Evolutionary conservation across 106 monocot genomes (phyloP), one percentile per base, ranked within the genome.

Genomic region (Xerophyta viscosa): DNA sequence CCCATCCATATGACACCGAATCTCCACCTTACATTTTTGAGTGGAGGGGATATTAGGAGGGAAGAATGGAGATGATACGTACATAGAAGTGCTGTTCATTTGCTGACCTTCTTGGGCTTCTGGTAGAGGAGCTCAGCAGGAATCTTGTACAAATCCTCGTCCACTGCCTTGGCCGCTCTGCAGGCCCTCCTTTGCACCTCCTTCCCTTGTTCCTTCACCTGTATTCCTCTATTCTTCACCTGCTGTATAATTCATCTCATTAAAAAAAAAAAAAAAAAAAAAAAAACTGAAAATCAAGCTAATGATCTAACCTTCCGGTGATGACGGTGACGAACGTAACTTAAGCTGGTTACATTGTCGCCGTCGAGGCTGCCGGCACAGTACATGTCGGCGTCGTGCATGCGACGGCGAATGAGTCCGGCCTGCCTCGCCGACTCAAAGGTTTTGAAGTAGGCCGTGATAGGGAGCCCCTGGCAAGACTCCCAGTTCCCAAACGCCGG

Each of bases 111-210:
- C 23, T 24, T 56, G 39, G 56, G 20, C 21, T 56, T 56, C 23
- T 41, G 33, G 56, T 36, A 56, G 56, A 56, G 56, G 37, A 56
- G 56, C 21, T 56, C 56, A 20, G 37, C 37, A 9, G 56, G 56
- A 5, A 56, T 56, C 20, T 56, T 39, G 37, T 56, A 56, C 37
- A 55, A 37, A 30, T 55, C 55, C 36, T 55, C 55, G 29, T 56
- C 56, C 0, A 56, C 37, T 14, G 37, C 56, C 23, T 39, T 56
- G 37, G 56, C 31, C 6, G 31, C 9, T 12, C 56, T 37, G 39
- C 39, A 11, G 3, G 18, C 31, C 19, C 20, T 13, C 18, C 20
- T 46, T 20, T 3, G 15, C 19, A 1, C 6, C 18, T 19, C 19
- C 18, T 46, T 20, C 8, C 1, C 46, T 19, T 1, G 1, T 19